Conservation (phyloP, 1,284 basidiomycete genomes). For the Athelia psychrophila region DNA sequence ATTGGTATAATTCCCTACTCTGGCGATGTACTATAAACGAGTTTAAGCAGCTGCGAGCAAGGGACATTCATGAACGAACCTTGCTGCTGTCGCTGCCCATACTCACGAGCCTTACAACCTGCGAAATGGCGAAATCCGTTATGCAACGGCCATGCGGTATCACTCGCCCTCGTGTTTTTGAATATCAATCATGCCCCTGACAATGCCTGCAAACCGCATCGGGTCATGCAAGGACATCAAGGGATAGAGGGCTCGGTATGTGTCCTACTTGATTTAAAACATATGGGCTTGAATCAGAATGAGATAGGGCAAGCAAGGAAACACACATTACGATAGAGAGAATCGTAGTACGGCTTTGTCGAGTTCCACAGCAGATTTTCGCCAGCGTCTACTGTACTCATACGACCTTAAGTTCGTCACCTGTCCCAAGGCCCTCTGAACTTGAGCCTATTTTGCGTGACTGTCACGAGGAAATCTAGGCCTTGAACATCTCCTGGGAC, state of each 20-base stretch:
- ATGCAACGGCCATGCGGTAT: background rate
- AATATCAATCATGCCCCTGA: constrained; percentile 63
- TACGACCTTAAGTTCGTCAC: too few species aligned
- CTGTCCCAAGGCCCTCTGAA: too few species aligned
- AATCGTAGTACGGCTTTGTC: constrained; percentile 64
- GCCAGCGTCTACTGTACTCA: too few species aligned
- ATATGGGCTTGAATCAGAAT: background rate
- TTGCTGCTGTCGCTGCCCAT: constrained; percentile 45
- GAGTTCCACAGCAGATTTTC: constrained; percentile 69
- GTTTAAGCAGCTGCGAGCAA: background rate
- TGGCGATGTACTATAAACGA: constrained; percentile 42
- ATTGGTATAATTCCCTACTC: constrained; percentile 57
- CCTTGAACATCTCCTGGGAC: too few species aligned
- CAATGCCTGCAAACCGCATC: constrained; percentile 50
- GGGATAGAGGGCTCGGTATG: constrained; percentile 57
- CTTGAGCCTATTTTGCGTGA: too few species aligned
- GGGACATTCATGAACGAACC: constrained; percentile 25
- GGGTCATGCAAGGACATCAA: constrained; percentile 63
- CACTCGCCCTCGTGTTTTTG: constrained; percentile 58
- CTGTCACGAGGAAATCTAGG: too few species aligned
- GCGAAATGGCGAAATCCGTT: constrained; percentile 57
- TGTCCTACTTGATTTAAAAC: constrained; percentile 50
- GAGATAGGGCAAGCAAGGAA: background rate
- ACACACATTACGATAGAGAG: constrained; percentile 65
- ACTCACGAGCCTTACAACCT: constrained; percentile 54